Evolutionary conservation across 2,329 filamentous ascomycete species (phyloP), one percentile per base, ranked within the genome.

Genomic region (Seiridium unicorne): DNA sequence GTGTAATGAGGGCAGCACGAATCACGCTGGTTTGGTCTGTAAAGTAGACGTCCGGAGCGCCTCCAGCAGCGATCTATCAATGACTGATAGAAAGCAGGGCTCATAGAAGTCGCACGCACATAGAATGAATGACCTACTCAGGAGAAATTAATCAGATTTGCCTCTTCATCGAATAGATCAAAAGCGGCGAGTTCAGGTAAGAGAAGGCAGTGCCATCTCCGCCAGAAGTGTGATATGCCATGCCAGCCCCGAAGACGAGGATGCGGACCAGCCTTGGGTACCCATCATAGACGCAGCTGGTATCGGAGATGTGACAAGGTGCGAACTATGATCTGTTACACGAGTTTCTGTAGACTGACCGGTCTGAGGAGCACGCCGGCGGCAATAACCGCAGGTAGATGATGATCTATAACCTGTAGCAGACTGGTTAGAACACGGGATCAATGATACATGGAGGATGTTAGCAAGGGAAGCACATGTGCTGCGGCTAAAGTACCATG

Each of bases 1-100:
- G 90, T 93, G 73, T 94, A 98, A 70, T 97, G 93, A 49, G 93
- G 93, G 73, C 95, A 99, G 70, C 95, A 99, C 63, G 92, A 91
- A 60, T 87, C 82, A 61, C 84, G 83, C 68, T 92, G 88, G 73
- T 95, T 89, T 11, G 91, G 91, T 62, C 91, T 87, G 75, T 95
- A 95, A 54, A 95, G 78, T 7, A 92, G 79, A 35, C 77, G 85
- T 13, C 84, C 87, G 44, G 87, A 93, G 63, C 90, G 84, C 73
- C 91, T 88, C 90, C 90, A 95, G 63, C 88, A 90, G 64, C 89
- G 85, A 73, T 93, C 85, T 49, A 94, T 77, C 44, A 95, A 79
- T 48, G 72, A 77, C 72, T 94, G 89, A 68, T 95, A 95, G 68
- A 91, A 86, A 1, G 79, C 75, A 5, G 88, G 81, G 51, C 81